phyloP scores from a whole-genome alignment of 2,329 filamentous ascomycete species.

The Fusarium miscanthi region DNA sequence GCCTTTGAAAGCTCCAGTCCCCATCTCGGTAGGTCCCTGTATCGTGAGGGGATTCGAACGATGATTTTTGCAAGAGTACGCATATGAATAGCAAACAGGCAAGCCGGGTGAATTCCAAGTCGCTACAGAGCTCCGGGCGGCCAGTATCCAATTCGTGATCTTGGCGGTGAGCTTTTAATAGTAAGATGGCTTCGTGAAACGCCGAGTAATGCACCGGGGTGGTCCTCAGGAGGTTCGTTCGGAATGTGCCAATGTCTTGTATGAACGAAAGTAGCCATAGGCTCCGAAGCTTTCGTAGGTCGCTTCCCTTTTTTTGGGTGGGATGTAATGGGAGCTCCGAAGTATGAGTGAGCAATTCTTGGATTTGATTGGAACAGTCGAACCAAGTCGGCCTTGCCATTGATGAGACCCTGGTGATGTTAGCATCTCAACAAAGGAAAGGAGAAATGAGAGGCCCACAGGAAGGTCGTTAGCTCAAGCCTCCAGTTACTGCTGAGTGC shows the following conservation, averaged over 20 bases:
- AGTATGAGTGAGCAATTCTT: not conserved
- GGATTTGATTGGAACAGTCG: constrained; percentile 15
- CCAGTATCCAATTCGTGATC: not conserved
- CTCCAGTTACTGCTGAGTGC: constrained; percentile 9
- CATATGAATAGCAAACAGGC: constrained; percentile 4
- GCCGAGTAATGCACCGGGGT: not conserved
- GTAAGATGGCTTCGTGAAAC: constrained; percentile 1
- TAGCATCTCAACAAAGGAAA: not conserved
- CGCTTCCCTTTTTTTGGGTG: not conserved
- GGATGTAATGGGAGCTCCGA: not conserved
- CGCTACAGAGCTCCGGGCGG: not conserved
- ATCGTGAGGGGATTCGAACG: fast-evolving
- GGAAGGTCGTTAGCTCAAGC: constrained; percentile 7
- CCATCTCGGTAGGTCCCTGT: not conserved
- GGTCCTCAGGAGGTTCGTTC: not conserved
- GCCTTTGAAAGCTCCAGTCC: not conserved
- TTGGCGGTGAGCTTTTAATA: not conserved
- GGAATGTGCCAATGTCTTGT: constrained; percentile 6
- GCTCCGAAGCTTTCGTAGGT: not conserved
- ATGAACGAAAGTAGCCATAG: constrained; percentile 7
- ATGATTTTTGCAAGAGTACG: not conserved
- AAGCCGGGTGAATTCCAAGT: not conserved
- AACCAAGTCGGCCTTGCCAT: constrained; percentile 11
- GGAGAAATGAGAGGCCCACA: not conserved
- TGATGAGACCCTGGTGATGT: not conserved